phyloP scores from a whole-genome alignment of 129 eudicot species.

The sunflower (Helianthus annuus) region HanXRQr2.0-SUNRISE NC_035441.2:102883979-102884478 shows the following conservation, averaged over 20 bases:
- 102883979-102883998: slow-evolving; percentile 95
- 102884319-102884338: slow-evolving; percentile 98
- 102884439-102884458: slow-evolving; percentile 8
- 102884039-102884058: slow-evolving; percentile 95
- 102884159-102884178: neutral
- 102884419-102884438: slow-evolving; percentile 4
- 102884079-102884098: slow-evolving; percentile 95
- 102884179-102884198: neutral
- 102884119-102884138: slow-evolving; percentile 99
- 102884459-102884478: slow-evolving; percentile 97
- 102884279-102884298: slow-evolving; percentile 99
- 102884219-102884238: slow-evolving; percentile 12
- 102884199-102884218: neutral
- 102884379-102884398: neutral
- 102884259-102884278: slow-evolving; percentile 93
- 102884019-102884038: slow-evolving; percentile 92
- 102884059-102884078: slow-evolving; percentile 98
- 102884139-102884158: slow-evolving; percentile 64
- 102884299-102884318: slow-evolving; percentile 99
- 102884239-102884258: slow-evolving; percentile 95
- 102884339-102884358: slow-evolving; percentile 93
- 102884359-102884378: slow-evolving; percentile 46
- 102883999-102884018: slow-evolving; percentile 91
- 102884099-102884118: slow-evolving; percentile 96
- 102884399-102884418: neutral